phyloP scores from a whole-genome alignment of 2,329 filamentous ascomycete genomes.

The Ophiosphaerella korrae region DNA sequence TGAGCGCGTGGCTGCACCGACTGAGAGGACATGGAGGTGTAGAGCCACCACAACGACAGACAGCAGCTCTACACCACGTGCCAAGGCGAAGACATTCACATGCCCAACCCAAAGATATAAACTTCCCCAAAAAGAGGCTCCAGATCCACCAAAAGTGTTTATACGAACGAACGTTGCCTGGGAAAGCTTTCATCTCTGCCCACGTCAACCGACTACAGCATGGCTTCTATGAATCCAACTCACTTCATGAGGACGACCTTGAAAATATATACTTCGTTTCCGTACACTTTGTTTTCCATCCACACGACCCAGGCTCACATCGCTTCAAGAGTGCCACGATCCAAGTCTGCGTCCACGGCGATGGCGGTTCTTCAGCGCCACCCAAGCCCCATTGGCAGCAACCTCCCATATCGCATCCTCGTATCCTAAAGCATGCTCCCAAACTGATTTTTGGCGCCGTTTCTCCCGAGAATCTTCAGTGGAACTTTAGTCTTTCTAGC shows the following conservation, averaged over 20 bases:
- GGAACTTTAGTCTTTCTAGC: constrained; percentile 55
- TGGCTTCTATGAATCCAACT: constrained; percentile 52
- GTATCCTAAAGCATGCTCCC: constrained; percentile 57
- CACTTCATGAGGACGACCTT: constrained; percentile 50
- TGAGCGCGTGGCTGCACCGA: constrained; percentile 16
- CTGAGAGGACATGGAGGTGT: constrained; percentile 4
- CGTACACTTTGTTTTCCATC: constrained; percentile 57
- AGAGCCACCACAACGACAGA: constrained; percentile 1
- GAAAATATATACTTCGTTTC: constrained; percentile 56
- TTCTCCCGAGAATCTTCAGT: constrained; percentile 55
- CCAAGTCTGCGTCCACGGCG: constrained; percentile 45
- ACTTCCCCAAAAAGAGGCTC: constrained; percentile 30
- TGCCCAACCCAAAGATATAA: constrained; percentile 25
- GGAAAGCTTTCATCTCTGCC: constrained; percentile 56
- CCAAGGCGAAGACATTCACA: constrained; percentile 17
- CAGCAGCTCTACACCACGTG: neutral
- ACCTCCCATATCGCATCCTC: constrained; percentile 39
- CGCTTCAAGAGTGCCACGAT: constrained; percentile 57
- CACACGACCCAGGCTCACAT: constrained; percentile 48
- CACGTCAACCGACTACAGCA: constrained; percentile 58
- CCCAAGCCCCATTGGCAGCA: constrained; percentile 12
- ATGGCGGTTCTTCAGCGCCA: constrained; percentile 8
- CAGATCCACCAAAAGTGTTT: constrained; percentile 50
- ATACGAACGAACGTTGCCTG: constrained; percentile 56
- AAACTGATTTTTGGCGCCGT: constrained; percentile 56